Base-by-base conservation (phyloP, 2,329 filamentous ascomycete genomes). In the Aspergillus sojae region DNA sequence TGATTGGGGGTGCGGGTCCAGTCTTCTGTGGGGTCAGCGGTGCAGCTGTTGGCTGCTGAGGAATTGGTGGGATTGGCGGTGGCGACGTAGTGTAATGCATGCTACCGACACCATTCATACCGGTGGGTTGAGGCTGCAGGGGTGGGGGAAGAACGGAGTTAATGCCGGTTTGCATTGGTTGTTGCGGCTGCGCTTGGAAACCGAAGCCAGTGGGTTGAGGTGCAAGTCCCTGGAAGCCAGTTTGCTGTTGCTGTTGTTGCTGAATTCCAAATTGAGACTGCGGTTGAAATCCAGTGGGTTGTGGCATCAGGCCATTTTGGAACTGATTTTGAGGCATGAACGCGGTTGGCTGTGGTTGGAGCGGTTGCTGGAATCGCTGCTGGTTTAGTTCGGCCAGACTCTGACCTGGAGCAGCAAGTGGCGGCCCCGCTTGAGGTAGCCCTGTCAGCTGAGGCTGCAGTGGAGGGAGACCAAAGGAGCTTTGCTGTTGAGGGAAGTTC, bases 391-490 rank as follows among this genome's bases (percentile, higher is more conserved):
- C 92, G 70, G 88, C 85, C 69, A 96, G 76, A 75, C 89, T 94
- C 77, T 94, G 91, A 14, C 93, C 92, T 3, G 87, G 86, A 34
- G 90, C 87, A 32, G 91, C 90, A 61, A 92, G 82, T 67, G 88
- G 88, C 16, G 75, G 76, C 4, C 71, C 72, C 12, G 81, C 81
- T 72, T 88, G 86, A 67, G 86, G 84, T 60, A 85, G 70, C 10
- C 94, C 93, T 5, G 95, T 97, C 77, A 94, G 86, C 75, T 97
- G 94, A 58, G 93, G 89, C 75, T 94, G 90, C 69, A 97, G 79
- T 19, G 92, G 89, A 57, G 92, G 88, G 21, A 90, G 86, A 9
- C 86, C 86, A 75, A 96, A 95, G 5, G 84, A 85, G 76, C 85
- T 93, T 53, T 88, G 88, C 73, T 89, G 88, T 72, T 91, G 90